Base-by-base conservation (phyloP, 2,329 filamentous ascomycete genomes). In the Epichloe elymi region DNA sequence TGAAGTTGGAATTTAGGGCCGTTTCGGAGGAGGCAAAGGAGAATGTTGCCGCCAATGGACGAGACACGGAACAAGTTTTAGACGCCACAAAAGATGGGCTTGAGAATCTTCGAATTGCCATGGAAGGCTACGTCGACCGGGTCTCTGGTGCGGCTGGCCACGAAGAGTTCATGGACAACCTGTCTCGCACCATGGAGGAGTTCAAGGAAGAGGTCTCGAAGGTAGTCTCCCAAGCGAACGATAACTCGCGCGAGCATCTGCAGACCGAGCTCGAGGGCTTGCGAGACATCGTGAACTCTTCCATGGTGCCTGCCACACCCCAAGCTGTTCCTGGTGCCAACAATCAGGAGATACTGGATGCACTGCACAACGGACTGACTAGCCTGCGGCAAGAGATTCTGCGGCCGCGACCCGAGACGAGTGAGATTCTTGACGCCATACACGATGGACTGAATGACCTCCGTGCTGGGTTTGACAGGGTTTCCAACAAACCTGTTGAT, bases 1-100 rank as follows among this genome's bases (percentile, higher is more conserved):
- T 85, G 68, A 74, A 71, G 38, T 68, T 72, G 1, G 80, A 84
- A 60, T 81, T 85, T 63, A 74, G 71, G 56, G 70, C 74, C 3
- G 70, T 80, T 2, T 80, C 79, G 0, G 75, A 82, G 30, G 80
- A 82, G 59, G 75, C 79, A 11, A 89, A 90, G 64, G 80, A 91
- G 59, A 91, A 88, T 58, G 83, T 88, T 19, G 80, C 86, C 3
- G 83, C 85, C 55, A 87, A 82, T 58, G 87, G 85, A 40, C 78
- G 82, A 52, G 88, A 93, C 62, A 91, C 88, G 0, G 89, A 95
- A 64, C 88, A 95, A 64, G 82, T 95, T 12, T 73, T 96, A 4
- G 87, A 93, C 64, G 86, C 88, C 1, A 83, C 94, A 42, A 91
- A 88, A 58, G 88, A 95, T 62, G 89, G 89, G 0, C 75, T 95